Conservation (phyloP, 371 early-diverging fungal genomes). For the Homolaphlyctis polyrhiza region DNA sequence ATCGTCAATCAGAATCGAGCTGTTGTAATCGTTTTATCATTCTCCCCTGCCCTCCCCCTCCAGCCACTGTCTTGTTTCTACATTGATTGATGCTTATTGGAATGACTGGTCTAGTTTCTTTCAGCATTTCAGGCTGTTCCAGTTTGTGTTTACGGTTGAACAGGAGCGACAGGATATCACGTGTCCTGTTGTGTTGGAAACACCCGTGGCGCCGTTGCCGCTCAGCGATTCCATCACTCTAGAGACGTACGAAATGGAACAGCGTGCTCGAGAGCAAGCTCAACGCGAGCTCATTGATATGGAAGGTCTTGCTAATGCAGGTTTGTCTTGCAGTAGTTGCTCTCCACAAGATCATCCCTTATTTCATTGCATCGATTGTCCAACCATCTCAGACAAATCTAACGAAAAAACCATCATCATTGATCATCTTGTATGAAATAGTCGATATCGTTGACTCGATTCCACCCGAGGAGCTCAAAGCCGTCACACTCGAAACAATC, state of each 20-base stretch:
- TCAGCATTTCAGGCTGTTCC: constrained; percentile 13
- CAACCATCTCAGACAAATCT: no score
- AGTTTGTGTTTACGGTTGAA: constrained; percentile 13
- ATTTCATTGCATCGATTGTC: no score
- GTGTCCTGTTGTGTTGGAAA: not conserved
- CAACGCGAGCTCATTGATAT: constrained; percentile 1
- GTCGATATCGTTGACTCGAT: constrained; percentile 11
- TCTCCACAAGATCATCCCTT: no score
- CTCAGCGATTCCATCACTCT: constrained; percentile 14
- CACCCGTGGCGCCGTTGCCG: constrained; percentile 3
- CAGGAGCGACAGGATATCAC: constrained; percentile 10
- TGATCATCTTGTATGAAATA: no score
- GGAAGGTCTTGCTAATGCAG: not conserved
- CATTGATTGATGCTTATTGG: no score
- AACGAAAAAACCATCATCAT: no score
- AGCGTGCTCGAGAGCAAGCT: constrained; percentile 7
- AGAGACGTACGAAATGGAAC: constrained; percentile 8
- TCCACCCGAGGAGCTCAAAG: constrained; percentile 15
- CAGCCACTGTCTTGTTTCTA: not conserved
- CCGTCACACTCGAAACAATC: constrained; percentile 11
- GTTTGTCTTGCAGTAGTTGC: not conserved
- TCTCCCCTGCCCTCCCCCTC: not conserved
- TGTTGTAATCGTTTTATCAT: no score
- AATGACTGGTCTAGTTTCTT: constrained; percentile 10
- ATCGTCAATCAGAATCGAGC: no score